Evolutionary conservation across 1,284 basidiomycete genomes (phyloP).

Genomic region (Cutaneotrichosporon arboriforme): DNA sequence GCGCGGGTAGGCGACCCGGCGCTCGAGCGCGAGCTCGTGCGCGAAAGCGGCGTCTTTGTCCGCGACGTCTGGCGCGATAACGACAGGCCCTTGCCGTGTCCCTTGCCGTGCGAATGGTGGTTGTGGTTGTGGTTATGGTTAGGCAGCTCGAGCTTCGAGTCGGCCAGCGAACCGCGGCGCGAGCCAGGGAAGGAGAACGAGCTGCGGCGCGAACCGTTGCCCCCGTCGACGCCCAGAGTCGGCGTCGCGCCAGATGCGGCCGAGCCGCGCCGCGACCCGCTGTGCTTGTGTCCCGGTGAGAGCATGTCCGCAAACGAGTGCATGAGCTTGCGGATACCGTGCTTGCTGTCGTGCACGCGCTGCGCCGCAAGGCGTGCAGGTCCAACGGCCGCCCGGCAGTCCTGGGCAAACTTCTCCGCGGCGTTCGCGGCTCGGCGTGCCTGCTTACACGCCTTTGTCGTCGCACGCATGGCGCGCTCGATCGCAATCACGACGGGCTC

Average conservation of each 20-base stretch:
- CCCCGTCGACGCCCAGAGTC: no score
- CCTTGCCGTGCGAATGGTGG: no score
- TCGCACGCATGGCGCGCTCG: not conserved
- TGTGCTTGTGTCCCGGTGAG: not conserved
- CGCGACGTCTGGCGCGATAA: no score
- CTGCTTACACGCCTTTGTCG: not conserved
- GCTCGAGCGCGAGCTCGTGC: no score
- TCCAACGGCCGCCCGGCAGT: not conserved
- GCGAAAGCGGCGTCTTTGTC: no score
- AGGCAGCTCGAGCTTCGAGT: not conserved
- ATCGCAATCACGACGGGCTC: not conserved
- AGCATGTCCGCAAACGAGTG: conserved; percentile 1
- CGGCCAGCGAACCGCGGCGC: not conserved
- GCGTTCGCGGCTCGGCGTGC: not conserved
- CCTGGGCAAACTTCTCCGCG: not conserved
- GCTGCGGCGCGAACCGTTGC: not conserved
- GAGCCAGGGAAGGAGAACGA: not conserved
- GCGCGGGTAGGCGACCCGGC: no score
- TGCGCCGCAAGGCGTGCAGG: not conserved
- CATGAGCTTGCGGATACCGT: not conserved
- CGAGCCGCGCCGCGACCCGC: no score
- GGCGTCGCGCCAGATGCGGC: no score
- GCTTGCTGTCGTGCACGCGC: not conserved
- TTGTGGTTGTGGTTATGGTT: no score
- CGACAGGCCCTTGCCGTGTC: no score